Percentiles rank a stretch among this genome's conserved stretches.
phyloP scores from a whole-genome alignment of 306 rosid genomes.

The Gillenia trifoliata region DNA sequence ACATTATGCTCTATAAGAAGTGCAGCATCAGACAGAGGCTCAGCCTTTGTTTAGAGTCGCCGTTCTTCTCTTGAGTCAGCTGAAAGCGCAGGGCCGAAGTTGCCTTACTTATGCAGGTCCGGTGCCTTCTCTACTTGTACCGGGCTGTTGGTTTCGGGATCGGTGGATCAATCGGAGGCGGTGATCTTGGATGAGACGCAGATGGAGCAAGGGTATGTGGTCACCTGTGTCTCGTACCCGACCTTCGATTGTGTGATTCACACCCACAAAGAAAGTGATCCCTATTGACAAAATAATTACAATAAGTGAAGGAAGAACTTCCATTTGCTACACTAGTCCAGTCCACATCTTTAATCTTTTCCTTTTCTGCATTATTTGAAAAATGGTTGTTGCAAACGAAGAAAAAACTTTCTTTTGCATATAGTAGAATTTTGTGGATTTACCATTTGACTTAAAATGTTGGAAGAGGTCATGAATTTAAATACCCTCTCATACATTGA shows the following conservation, averaged over 20 bases:
- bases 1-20: conserved; percentile 25
- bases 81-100: conserved; percentile 64
- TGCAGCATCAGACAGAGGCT: conserved; percentile 19
- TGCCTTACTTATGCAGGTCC: conserved; percentile 77
- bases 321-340: no score
- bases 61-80: conserved; percentile 50
- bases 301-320: neutral
- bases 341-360: no score
- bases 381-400: no score
- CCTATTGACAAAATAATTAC: conserved; percentile 17
- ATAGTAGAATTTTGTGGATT: no score
- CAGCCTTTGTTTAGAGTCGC: conserved; percentile 26
- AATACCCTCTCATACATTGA: no score
- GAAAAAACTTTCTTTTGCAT: no score
- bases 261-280: conserved; percentile 61
- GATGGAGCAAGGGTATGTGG: conserved; percentile 46
- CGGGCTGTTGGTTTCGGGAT: conserved; percentile 38
- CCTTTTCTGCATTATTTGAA: no score
- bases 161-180: conserved; percentile 63
- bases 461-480: no score
- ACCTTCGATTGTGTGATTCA: conserved; percentile 52
- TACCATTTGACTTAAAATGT: no score
- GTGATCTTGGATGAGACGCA: conserved; percentile 58
- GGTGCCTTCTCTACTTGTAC: conserved; percentile 87
- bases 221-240: conserved; percentile 60